phyloP scores from a whole-genome alignment of 2,329 filamentous ascomycete species.

The Ceratocystis harringtonii region DNA sequence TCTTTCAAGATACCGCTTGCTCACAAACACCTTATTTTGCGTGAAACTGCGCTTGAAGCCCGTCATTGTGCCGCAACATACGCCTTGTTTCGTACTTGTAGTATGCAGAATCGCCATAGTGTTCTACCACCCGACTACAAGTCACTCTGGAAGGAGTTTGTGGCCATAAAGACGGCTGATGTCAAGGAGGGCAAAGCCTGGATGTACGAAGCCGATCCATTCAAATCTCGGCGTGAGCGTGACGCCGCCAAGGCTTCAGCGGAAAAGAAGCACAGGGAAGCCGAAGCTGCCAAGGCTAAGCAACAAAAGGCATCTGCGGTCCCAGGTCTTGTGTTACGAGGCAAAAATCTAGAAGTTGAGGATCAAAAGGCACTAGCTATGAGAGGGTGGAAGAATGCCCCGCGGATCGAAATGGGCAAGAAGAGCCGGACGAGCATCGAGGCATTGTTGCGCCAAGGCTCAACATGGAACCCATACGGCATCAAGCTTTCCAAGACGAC shows the following conservation, averaged over 20 bases:
- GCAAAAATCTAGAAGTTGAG: constrained; percentile 25
- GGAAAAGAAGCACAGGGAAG: constrained; percentile 66
- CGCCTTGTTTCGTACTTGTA: constrained; percentile 78
- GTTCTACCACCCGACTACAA: constrained; percentile 84
- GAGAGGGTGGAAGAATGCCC: constrained; percentile 69
- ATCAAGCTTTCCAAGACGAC: constrained; percentile 46
- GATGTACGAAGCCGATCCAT: constrained; percentile 94
- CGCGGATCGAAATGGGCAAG: constrained; percentile 85
- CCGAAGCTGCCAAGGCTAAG: constrained; percentile 48
- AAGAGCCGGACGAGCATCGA: constrained; percentile 68
- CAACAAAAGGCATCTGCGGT: constrained; percentile 32
- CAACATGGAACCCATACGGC: constrained; percentile 74
- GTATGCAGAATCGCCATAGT: constrained; percentile 90
- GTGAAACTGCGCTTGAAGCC: constrained; percentile 74
- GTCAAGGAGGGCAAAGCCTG: constrained; percentile 61
- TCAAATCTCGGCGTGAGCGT: constrained; percentile 62
- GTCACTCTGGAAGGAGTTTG: constrained; percentile 83
- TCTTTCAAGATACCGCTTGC: constrained; percentile 67
- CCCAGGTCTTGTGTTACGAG: constrained; percentile 12
- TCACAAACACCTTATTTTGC: constrained; percentile 59
- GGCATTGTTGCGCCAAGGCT: constrained; percentile 57
- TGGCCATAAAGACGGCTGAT: constrained; percentile 66
- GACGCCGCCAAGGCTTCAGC: constrained; percentile 61
- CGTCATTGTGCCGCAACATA: constrained; percentile 88
- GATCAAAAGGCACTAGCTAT: constrained; percentile 30